Evolutionary conservation across 495 filamentous ascomycete genomes (phyloP).

Genomic region (Xylaria longipes): DNA sequence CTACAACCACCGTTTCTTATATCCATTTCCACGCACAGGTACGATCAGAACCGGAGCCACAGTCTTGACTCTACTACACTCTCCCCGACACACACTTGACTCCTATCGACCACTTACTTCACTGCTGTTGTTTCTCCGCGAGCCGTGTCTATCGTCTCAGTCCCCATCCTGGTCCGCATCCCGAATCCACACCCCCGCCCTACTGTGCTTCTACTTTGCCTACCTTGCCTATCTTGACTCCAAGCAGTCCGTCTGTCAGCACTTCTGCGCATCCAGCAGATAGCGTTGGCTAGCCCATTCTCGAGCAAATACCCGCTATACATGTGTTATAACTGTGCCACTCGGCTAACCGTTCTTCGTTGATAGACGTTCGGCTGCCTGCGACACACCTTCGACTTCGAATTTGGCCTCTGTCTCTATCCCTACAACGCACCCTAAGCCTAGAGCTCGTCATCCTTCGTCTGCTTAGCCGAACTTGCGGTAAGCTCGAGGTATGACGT

Average conservation of each 20-base stretch:
- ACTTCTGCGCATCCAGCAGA: background rate
- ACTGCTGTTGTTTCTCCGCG: background rate
- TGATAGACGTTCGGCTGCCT: background rate
- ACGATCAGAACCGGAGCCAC: background rate
- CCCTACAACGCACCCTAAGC: slow-evolving; percentile 1
- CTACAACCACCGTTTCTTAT: background rate
- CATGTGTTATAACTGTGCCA: background rate
- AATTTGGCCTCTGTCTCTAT: background rate
- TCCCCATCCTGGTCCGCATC: background rate
- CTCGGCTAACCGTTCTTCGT: slow-evolving; percentile 3
- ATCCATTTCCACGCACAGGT: background rate
- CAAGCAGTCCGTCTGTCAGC: background rate
- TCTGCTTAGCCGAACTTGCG: slow-evolving; percentile 33
- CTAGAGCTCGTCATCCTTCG: slow-evolving; percentile 36
- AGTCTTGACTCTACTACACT: background rate
- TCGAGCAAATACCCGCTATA: background rate
- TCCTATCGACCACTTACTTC: background rate
- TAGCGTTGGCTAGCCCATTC: background rate
- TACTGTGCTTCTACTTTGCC: background rate
- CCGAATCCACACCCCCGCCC: background rate
- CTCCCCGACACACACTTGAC: background rate
- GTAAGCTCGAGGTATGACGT: slow-evolving; percentile 46
- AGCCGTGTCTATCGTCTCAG: background rate
- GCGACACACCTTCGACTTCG: background rate
- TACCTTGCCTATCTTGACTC: background rate